Evolutionary conservation across 352 stramenopile genomes (phyloP).

Genomic region (Thraustochytrium sp.): DNA sequence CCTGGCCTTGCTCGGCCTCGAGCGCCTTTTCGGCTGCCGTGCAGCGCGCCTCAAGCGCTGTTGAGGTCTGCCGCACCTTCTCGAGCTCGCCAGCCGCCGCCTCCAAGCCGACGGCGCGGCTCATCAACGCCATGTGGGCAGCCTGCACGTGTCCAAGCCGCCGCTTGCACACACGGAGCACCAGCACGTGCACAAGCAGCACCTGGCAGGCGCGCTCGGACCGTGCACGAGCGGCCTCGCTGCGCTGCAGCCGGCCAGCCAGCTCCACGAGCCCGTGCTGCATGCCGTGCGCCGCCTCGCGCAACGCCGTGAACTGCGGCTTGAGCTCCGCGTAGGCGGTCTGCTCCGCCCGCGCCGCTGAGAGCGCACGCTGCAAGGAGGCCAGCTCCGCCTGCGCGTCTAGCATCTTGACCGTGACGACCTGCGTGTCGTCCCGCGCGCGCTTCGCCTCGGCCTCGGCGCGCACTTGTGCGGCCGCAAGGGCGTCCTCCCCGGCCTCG

Average conservation of each 20-base stretch:
- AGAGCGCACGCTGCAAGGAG: neutral
- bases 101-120: neutral
- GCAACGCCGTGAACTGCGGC: neutral
- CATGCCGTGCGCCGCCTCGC: neutral
- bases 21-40: neutral
- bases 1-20: no score
- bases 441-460: neutral
- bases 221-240: no score
- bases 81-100: neutral
- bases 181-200: no score
- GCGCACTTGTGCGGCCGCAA: neutral
- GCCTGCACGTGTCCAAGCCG: no score
- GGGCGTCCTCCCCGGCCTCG: neutral
- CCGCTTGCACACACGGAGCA: no score
- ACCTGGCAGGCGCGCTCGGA: no score
- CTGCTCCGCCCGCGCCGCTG: neutral
- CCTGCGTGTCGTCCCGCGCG: neutral
- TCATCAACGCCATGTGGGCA: no score
- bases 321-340: neutral
- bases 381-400: neutral
- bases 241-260: no score
- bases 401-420: neutral
- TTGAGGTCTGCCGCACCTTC: neutral
- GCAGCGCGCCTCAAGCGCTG: neutral
- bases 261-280: no score